phyloP scores from a whole-genome alignment of 2,329 filamentous ascomycete genomes.

The Nannizziopsis arthrosporioides region DNA sequence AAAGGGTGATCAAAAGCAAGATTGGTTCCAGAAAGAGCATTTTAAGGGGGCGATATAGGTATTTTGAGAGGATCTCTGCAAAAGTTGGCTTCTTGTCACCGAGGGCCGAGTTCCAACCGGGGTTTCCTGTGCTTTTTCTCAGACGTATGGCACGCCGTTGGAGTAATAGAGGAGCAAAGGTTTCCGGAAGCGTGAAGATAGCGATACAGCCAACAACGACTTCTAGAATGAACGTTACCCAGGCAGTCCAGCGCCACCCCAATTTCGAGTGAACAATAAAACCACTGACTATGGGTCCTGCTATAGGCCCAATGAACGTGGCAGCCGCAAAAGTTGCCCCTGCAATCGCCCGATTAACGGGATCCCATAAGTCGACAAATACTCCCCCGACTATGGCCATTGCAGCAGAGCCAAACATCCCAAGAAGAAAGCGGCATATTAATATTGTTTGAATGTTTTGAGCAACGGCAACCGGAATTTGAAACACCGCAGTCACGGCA shows the following conservation, averaged over 20 bases:
- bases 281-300: constrained; percentile 40
- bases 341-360: constrained; percentile 38
- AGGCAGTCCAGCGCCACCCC: constrained; percentile 48
- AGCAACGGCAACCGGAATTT: constrained; percentile 45
- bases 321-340: constrained; percentile 35
- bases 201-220: constrained; percentile 34
- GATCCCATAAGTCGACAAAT: constrained; percentile 41
- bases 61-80: constrained; percentile 33
- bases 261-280: constrained; percentile 40
- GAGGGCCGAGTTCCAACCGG: constrained; percentile 35
- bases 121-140: constrained; percentile 39
- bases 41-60: constrained; percentile 35
- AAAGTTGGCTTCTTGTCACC: constrained; percentile 34
- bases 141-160: constrained; percentile 38
- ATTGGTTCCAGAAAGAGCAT: constrained; percentile 42
- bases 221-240: constrained; percentile 43
- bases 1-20: constrained; percentile 37
- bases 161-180: constrained; percentile 40
- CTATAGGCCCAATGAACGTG: constrained; percentile 41
- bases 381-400: constrained; percentile 42
- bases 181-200: constrained; percentile 41
- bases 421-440: constrained; percentile 44
- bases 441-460: constrained; percentile 45
- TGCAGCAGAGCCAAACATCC: constrained; percentile 42
- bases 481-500: constrained; percentile 41